phyloP scores from a whole-genome alignment of 148 eudicot genomes.

The Beta vulgaris region DNA sequence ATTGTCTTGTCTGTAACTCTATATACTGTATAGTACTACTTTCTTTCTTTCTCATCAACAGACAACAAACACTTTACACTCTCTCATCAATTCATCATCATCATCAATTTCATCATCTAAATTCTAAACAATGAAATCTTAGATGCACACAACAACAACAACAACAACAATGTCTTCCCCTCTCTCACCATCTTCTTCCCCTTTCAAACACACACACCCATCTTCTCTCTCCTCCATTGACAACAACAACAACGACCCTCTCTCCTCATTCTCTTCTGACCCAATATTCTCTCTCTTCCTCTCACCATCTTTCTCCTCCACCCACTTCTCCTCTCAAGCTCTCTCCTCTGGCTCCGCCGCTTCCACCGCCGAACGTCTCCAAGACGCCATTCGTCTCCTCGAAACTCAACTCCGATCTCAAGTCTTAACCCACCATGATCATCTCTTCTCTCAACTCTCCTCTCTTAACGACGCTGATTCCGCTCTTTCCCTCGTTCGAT shows the following conservation, averaged over 20 bases:
- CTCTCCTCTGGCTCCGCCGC: constrained; percentile 91
- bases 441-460: constrained; percentile 57
- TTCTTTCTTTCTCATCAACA: no score
- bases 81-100: no score
- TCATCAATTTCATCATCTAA: no score
- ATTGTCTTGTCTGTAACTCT: no score
- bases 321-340: constrained; percentile 74
- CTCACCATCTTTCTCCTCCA: constrained; percentile 57
- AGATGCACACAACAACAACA: no score
- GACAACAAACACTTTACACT: no score
- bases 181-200: background rate
- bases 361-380: constrained; percentile 72
- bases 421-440: constrained; percentile 58
- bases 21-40: no score
- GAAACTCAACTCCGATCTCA: constrained; percentile 59
- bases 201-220: background rate
- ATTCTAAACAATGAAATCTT: no score
- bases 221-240: constrained; percentile 9
- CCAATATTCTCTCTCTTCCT: constrained; percentile 74
- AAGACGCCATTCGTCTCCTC: constrained; percentile 62
- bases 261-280: constrained; percentile 56
- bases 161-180: background rate
- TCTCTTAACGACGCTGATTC: constrained; percentile 51
- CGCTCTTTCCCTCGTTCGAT: constrained; percentile 48
- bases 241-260: constrained; percentile 28